A percentile compares a stretch with the other conserved stretches of the same genome.
Conservation (phyloP, 2,329 filamentous ascomycete species). For the Diaporthe citrichinensis region DNA sequence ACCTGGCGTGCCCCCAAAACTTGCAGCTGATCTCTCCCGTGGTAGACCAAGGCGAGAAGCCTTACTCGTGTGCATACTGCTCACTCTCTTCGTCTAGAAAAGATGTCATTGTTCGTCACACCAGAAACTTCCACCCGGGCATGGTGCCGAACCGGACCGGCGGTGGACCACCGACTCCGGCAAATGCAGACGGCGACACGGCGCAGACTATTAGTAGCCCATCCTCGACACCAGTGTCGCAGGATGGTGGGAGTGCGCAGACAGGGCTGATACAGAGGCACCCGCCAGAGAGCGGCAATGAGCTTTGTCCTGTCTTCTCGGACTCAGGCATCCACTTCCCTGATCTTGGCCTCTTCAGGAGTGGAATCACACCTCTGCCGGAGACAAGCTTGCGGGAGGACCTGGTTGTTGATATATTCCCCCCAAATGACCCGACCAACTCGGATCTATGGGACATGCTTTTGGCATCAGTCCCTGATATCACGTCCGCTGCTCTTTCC, state of each 20-base stretch:
- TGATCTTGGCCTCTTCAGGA: neutral
- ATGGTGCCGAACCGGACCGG: neutral
- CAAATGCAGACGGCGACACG: neutral
- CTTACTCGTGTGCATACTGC: neutral
- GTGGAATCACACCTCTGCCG: neutral
- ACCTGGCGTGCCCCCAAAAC: neutral
- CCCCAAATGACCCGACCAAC: neutral
- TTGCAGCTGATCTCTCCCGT: neutral
- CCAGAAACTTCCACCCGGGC: neutral
- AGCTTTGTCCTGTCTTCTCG: neutral
- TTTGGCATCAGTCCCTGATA: neutral
- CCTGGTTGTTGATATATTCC: neutral
- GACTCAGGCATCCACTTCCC: neutral
- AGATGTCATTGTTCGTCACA: neutral
- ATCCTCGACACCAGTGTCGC: neutral
- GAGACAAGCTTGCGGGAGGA: neutral
- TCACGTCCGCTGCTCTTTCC: neutral
- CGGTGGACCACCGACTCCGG: neutral
- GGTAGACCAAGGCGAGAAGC: neutral
- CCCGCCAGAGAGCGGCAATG: neutral
- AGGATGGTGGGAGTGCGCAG: neutral
- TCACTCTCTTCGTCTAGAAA: neutral
- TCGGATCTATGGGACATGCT: neutral
- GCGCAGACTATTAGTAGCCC: neutral
- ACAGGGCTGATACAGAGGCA: neutral